phyloP scores from a whole-genome alignment of 805 yeast genomes.

The Starmerella etchellsii region DNA sequence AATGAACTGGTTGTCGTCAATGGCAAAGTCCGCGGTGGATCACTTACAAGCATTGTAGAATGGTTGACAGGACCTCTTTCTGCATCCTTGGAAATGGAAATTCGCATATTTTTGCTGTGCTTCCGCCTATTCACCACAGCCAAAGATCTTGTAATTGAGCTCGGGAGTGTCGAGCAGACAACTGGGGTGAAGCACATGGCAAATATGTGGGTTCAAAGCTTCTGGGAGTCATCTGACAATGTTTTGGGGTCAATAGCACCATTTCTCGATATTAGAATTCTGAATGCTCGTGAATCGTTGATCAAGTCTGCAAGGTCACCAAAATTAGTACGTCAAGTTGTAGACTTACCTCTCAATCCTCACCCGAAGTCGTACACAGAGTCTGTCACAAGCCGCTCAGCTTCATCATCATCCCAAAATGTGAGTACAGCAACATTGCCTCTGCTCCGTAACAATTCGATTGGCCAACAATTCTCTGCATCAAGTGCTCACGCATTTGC shows the following conservation, averaged over 20 bases:
- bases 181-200: slow-evolving; percentile 33
- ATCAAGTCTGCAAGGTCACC: neutral
- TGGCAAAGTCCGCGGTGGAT: slow-evolving; percentile 26
- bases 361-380: neutral
- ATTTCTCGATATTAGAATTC: slow-evolving; percentile 1
- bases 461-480: neutral
- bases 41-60: slow-evolving; percentile 24
- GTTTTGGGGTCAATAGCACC: slow-evolving; percentile 29
- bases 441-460: neutral
- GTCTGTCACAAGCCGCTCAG: too few species aligned
- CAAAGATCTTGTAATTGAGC: slow-evolving; percentile 51
- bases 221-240: slow-evolving; percentile 63
- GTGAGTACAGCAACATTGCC: neutral
- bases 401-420: neutral
- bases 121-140: slow-evolving; percentile 62
- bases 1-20: slow-evolving; percentile 17
- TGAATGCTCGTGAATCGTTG: slow-evolving; percentile 1
- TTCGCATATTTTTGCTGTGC: slow-evolving; percentile 63
- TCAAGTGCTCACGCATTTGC: slow-evolving; percentile 10
- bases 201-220: slow-evolving; percentile 67
- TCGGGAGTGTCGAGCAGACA: slow-evolving; percentile 37
- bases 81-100: slow-evolving; percentile 16
- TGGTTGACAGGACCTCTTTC: slow-evolving; percentile 20
- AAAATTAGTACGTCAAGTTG: slow-evolving; percentile 1
- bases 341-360: slow-evolving; percentile 2